Percentiles rank a stretch among this genome's conserved stretches.
These are phyloP conservation scores for Coffea eugenioides DNA, from an alignment of 257 asterid species.

Conservation along the genomic window DNA sequence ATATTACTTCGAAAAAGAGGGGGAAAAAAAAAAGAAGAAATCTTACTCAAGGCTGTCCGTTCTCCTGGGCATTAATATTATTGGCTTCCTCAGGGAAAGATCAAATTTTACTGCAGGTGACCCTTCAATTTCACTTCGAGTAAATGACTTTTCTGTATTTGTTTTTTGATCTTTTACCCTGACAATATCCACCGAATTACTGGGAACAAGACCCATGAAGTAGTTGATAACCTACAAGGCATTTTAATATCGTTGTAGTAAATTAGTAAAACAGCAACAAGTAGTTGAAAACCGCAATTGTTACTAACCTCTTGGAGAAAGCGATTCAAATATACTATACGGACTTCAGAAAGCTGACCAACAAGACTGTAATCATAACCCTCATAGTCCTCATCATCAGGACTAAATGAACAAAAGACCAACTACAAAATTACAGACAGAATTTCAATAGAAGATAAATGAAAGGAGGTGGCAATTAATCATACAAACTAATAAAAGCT, in stretches of 20 bases:
- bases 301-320: constrained; percentile 82
- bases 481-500: neutral
- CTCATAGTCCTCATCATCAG: constrained; percentile 87
- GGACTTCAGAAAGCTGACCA: constrained; percentile 96
- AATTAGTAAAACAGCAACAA: constrained; percentile 9
- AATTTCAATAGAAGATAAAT: constrained; percentile 2
- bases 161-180: constrained; percentile 80
- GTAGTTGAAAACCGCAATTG: constrained; percentile 11
- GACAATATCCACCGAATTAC: constrained; percentile 62
- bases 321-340: constrained; percentile 85
- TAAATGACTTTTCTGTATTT: constrained; percentile 71
- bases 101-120: constrained; percentile 91
- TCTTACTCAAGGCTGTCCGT: constrained; percentile 88
- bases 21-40: neutral
- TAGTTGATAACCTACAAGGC: constrained; percentile 67
- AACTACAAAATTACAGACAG: constrained; percentile 47
- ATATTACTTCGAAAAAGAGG: neutral
- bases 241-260: constrained; percentile 15
- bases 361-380: constrained; percentile 90
- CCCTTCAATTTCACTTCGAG: constrained; percentile 85
- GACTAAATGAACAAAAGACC: constrained; percentile 73
- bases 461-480: neutral
- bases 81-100: constrained; percentile 87
- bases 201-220: constrained; percentile 95
- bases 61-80: constrained; percentile 89